These are phyloP conservation scores for Saturnispora saitoi DNA, from an alignment of 805 yeast species.

Conservation along the genomic window DNA sequence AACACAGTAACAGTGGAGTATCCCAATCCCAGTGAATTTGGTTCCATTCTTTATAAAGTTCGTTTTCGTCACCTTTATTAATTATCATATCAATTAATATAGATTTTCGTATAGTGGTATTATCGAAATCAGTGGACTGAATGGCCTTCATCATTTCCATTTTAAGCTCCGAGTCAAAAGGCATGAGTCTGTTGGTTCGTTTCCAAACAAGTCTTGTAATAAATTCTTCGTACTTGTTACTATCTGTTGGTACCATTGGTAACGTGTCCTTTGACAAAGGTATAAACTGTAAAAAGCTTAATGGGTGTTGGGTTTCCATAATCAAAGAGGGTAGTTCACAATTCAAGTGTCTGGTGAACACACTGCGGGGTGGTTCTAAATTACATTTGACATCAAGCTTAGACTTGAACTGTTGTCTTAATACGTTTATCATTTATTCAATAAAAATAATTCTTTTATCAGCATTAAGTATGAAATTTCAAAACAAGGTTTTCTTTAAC, in stretches of 20 bases:
- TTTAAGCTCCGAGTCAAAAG: neutral
- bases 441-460: neutral
- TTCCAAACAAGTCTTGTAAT: neutral
- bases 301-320: neutral
- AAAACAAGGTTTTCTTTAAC: neutral
- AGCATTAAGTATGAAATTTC: too few species aligned
- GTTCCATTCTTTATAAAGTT: neutral
- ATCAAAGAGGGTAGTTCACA: neutral
- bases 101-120: neutral
- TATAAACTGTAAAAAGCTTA: neutral
- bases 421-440: neutral
- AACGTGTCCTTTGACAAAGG: neutral
- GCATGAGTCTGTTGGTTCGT: neutral
- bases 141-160: neutral
- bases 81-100: slow-evolving; percentile 1
- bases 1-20: neutral
- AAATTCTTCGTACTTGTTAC: neutral
- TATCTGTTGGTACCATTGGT: neutral
- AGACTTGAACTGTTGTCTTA: neutral
- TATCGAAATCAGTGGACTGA: neutral
- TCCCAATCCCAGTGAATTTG: slow-evolving; percentile 1
- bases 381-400: neutral
- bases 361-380: neutral
- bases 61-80: neutral
- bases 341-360: neutral